Percentiles rank a stretch among this genome's conserved stretches.
Evolutionary conservation across 2,329 filamentous ascomycete species (phyloP).

Genomic region (Fusarium goolgardi): DNA sequence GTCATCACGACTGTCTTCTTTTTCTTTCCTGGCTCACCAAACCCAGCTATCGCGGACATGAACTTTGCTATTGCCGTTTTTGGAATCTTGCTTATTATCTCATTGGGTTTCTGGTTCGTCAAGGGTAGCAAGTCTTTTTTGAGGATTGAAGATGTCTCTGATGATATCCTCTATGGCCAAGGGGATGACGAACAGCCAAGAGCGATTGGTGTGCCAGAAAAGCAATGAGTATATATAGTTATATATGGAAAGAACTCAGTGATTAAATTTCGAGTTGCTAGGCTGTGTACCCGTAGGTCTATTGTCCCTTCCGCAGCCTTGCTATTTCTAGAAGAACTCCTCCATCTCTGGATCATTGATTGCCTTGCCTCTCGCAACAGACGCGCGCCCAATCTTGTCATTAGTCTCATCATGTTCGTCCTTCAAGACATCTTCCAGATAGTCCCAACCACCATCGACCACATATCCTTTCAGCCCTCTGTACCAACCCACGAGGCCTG

Average conservation of each 20-base stretch:
- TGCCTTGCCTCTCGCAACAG: not conserved
- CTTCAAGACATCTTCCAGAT: not conserved
- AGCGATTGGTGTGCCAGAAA: not conserved
- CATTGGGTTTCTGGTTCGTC: constrained; percentile 62
- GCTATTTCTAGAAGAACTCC: not conserved
- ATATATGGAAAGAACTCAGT: rapidly evolving
- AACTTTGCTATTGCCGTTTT: constrained; percentile 68
- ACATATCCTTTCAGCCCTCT: constrained; percentile 20
- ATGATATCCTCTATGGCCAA: constrained; percentile 19
- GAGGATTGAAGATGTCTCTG: constrained; percentile 43
- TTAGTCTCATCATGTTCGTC: not conserved
- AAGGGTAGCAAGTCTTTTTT: constrained; percentile 55
- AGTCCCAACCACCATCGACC: constrained; percentile 4
- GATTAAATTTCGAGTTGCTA: not conserved
- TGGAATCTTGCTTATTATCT: constrained; percentile 63
- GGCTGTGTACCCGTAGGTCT: too few species aligned
- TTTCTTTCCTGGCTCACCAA: constrained; percentile 61
- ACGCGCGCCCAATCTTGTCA: rapidly evolving
- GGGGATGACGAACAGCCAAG: not conserved
- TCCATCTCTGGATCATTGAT: not conserved
- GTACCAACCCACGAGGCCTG: constrained; percentile 8
- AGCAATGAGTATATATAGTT: not conserved
- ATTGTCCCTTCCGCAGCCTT: not conserved
- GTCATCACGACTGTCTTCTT: constrained; percentile 64
- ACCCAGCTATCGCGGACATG: constrained; percentile 61